Conservation (phyloP, 2,329 filamentous ascomycete species). For the Colletotrichum costaricense region DNA sequence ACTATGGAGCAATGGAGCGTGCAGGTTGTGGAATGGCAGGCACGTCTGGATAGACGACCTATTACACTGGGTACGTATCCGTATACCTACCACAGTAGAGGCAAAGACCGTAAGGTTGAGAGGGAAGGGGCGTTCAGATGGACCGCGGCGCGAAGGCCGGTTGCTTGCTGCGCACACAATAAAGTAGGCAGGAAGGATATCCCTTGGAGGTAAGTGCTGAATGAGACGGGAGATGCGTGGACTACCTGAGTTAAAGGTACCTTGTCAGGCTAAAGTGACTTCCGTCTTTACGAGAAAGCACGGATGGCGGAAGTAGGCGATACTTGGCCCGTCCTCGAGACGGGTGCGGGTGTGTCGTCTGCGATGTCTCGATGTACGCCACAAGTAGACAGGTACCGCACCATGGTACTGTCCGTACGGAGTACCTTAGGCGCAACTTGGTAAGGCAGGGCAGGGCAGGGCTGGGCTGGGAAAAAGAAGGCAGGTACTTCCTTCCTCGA, state of each 20-base stretch:
- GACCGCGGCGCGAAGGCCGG: conserved; percentile 28
- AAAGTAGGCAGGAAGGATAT: not conserved
- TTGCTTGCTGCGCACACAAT: not conserved
- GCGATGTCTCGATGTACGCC: not conserved
- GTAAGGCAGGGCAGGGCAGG: not conserved
- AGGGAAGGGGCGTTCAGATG: conserved; percentile 25
- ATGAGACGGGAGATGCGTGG: conserved; percentile 3
- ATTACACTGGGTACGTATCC: not conserved
- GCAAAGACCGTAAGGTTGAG: not conserved
- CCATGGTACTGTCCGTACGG: too few relatives aligned
- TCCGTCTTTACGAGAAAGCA: not conserved
- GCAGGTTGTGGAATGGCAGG: not conserved
- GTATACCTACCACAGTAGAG: not conserved
- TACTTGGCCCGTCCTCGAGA: conserved; percentile 20
- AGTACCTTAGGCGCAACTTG: too few relatives aligned
- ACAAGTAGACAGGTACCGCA: not conserved
- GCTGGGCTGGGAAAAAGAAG: not conserved
- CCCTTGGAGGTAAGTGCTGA: not conserved
- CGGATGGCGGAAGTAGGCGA: conserved; percentile 12
- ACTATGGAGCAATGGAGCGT: not conserved
- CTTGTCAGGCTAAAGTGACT: too few relatives aligned
- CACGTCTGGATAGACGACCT: not conserved
- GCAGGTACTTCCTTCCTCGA: not conserved
- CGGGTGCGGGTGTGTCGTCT: not conserved
- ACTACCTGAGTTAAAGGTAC: too few relatives aligned